Conservation (phyloP, 805 yeast genomes). For the Helenozyma rhizophorensis region DNA sequence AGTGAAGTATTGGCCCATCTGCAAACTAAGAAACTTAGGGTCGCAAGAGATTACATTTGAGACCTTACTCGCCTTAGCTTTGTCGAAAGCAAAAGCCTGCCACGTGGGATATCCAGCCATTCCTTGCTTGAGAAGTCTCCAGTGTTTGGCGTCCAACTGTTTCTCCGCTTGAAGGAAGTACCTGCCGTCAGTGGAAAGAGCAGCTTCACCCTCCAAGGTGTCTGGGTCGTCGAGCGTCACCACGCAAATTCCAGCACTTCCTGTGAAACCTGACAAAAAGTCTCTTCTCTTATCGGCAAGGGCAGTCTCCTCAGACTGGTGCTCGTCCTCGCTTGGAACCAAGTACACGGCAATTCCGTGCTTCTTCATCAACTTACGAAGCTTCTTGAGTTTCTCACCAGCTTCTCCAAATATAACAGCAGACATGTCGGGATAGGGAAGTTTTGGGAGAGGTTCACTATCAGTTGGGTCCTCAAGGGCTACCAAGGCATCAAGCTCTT, state of each 20-base stretch:
- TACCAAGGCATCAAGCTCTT: conserved; percentile 5
- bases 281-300: conserved; percentile 17
- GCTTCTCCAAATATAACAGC: conserved; percentile 3
- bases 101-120: conserved; percentile 66
- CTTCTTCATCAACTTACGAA: conserved; percentile 13
- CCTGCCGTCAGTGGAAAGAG: conserved; percentile 89
- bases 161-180: conserved; percentile 87
- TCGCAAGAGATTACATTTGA: conserved; percentile 71
- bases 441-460: conserved; percentile 20
- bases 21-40: conserved; percentile 63
- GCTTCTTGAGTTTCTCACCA: conserved; percentile 6
- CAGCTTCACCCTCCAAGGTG: conserved; percentile 59
- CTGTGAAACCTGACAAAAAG: conserved; percentile 16
- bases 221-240: conserved; percentile 32
- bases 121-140: conserved; percentile 82
- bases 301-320: conserved; percentile 16
- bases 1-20: conserved; percentile 40
- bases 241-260: conserved; percentile 17
- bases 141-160: conserved; percentile 66
- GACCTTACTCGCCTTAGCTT: conserved; percentile 48
- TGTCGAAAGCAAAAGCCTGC: conserved; percentile 65
- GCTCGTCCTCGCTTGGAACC: conserved; percentile 19
- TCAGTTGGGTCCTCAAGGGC: conserved; percentile 16
- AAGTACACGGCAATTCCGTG: conserved; percentile 14
- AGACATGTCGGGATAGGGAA: conserved; percentile 17